Conservation (phyloP, 495 filamentous ascomycete genomes). For the Venustampulla echinocandica region DNA sequence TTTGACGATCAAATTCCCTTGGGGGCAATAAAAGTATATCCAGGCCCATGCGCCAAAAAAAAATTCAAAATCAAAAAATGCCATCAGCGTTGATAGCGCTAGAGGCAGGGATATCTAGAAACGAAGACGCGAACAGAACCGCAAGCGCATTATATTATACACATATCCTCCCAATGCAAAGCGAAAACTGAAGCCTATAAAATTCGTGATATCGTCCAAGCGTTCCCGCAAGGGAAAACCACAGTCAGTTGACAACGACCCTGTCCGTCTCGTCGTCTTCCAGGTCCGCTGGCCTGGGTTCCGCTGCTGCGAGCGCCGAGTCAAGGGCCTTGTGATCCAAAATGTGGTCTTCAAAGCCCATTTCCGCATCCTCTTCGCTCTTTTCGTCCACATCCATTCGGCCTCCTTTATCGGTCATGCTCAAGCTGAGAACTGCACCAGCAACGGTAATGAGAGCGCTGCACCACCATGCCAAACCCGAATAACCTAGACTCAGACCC, state of each 20-base stretch:
- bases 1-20: neutral
- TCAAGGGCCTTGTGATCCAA: slow-evolving; percentile 18
- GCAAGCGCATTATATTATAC: slow-evolving; percentile 7
- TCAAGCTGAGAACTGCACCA: slow-evolving; percentile 51
- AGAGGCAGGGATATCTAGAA: slow-evolving; percentile 4
- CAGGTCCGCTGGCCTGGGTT: slow-evolving; percentile 2
- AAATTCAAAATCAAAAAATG: too few relatives aligned
- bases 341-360: slow-evolving; percentile 16
- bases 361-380: slow-evolving; percentile 16
- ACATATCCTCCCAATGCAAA: slow-evolving; percentile 11
- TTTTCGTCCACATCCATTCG: slow-evolving; percentile 32
- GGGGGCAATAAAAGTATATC: neutral
- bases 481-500: slow-evolving; percentile 70
- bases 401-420: slow-evolving; percentile 37
- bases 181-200: neutral
- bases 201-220: slow-evolving; percentile 5
- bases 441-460: slow-evolving; percentile 64
- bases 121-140: neutral
- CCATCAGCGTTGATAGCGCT: neutral
- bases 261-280: slow-evolving; percentile 7
- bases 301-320: slow-evolving; percentile 13
- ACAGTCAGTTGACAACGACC: slow-evolving; percentile 10
- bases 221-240: slow-evolving; percentile 7
- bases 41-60: neutral
- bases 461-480: slow-evolving; percentile 88